These are phyloP conservation scores for Blastobotrys mokoenaii DNA, from an alignment of 805 yeast species.

Conservation along the genomic window DNA sequence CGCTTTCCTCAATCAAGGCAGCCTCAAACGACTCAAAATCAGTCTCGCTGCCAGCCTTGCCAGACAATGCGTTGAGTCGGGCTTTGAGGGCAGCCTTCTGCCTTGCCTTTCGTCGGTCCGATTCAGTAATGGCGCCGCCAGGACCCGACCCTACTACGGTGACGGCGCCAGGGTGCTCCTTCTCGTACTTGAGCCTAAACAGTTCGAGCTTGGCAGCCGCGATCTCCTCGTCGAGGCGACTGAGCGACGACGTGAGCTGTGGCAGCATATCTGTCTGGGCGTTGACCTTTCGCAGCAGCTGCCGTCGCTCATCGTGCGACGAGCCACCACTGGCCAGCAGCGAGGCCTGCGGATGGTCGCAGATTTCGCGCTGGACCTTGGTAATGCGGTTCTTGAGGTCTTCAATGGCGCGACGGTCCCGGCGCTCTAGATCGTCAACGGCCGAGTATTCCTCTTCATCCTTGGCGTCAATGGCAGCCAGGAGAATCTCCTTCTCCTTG, in stretches of 20 bases:
- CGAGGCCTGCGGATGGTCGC: conserved; percentile 17
- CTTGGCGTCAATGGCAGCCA: conserved; percentile 64
- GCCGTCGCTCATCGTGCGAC: conserved; percentile 38
- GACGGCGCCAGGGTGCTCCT: conserved; percentile 54
- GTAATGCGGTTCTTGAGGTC: conserved; percentile 53
- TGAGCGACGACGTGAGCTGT: conserved; percentile 52
- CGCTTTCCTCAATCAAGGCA: conserved; percentile 34
- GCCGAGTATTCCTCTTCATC: conserved; percentile 34
- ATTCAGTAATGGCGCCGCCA: conserved; percentile 76
- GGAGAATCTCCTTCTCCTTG: conserved; percentile 60
- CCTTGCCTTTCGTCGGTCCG: conserved; percentile 71
- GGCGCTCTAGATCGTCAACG: conserved; percentile 28
- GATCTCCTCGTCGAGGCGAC: conserved; percentile 59
- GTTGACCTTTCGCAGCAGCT: conserved; percentile 50
- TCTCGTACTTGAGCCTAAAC: conserved; percentile 45
- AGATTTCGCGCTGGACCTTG: conserved; percentile 33
- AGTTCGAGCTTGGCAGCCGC: conserved; percentile 57
- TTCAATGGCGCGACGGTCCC: conserved; percentile 51
- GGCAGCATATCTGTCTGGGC: conserved; percentile 68
- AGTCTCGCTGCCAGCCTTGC: conserved; percentile 43
- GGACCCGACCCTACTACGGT: conserved; percentile 78
- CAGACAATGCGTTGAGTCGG: conserved; percentile 90
- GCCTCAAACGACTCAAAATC: conserved; percentile 48
- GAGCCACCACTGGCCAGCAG: conserved; percentile 20
- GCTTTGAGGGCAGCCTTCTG: conserved; percentile 72